Conservation (phyloP, 768 basidiomycete genomes). For the Phlebiopsis flavidoalba region DNA sequence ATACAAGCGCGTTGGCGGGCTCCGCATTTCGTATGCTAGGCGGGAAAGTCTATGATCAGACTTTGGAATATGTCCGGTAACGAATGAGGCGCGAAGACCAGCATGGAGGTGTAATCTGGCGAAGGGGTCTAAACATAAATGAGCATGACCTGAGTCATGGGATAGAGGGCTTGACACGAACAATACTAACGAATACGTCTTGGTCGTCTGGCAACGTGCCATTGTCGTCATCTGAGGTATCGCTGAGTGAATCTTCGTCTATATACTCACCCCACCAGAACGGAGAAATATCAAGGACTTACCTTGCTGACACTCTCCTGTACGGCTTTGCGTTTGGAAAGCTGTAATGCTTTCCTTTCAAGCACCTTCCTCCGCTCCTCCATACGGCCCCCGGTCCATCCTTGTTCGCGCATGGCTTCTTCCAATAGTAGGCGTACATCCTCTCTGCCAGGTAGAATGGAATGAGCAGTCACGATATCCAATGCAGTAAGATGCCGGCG, state of each 20-base stretch:
- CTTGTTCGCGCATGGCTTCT: constrained; percentile 82
- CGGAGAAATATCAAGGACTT: constrained; percentile 50
- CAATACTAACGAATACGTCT: constrained; percentile 16
- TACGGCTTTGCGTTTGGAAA: constrained; percentile 47
- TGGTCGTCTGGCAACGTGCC: constrained; percentile 33
- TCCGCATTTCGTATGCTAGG: constrained; percentile 70
- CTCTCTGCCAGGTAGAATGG: constrained; percentile 73
- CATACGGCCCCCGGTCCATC: constrained; percentile 77
- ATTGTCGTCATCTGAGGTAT: constrained; percentile 41
- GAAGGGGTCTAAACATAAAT: constrained; percentile 53
- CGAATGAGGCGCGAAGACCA: constrained; percentile 83
- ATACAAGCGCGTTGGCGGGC: constrained; percentile 89
- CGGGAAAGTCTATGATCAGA: constrained; percentile 69
- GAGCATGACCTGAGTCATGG: neutral
- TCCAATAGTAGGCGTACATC: constrained; percentile 85
- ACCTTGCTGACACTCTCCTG: constrained; percentile 53
- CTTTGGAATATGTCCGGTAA: constrained; percentile 78
- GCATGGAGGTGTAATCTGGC: constrained; percentile 79
- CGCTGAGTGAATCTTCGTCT: constrained; percentile 26
- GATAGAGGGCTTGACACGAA: neutral
- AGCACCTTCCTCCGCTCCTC: constrained; percentile 57
- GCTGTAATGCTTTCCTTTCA: constrained; percentile 54
- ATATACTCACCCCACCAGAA: constrained; percentile 66
- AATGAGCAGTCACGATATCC: constrained; percentile 85
- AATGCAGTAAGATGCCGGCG: constrained; percentile 78